Evolutionary conservation across 345 rosid genomes (phyloP), one percentile per base, ranked within the genome.

Genomic region (Atalantia buxifolia): DNA sequence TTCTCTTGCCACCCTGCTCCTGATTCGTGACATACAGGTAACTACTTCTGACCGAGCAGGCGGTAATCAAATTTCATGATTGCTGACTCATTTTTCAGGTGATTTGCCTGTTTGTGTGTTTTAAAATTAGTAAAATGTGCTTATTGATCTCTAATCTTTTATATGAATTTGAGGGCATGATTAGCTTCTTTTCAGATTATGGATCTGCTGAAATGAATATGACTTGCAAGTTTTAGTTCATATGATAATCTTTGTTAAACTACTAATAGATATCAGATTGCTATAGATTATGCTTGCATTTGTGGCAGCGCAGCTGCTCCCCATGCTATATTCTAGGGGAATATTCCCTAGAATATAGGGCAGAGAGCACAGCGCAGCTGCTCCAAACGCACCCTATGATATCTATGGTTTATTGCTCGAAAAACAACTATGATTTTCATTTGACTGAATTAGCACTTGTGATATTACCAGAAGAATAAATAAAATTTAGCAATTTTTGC

Each of bases 1-100:
- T 63, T 94, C 97, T 81, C 97, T 94, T 60, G 97, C 97, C 70
- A 94, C 97, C 69, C 98, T 94, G 86, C 97, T 93, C 74, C 95
- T 94, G 82, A 94, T 94, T 76, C 97, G 97, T 59, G 97, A 91
- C 82, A 94, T 94, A 88, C 98, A 94, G 93, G 98, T 90, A 78
- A 70, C 16, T 71, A 12, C 69, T 75, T 65, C 66, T 76, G n/a
- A 33, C 30, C 69, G 19, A 38, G 70, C 21, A 33, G 27, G 27
- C 36, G 5, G 42, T 76, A 70, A 36, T 42, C 35, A 25, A 33
- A 72, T 48, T 57, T 63, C 36, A 19, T 42, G 14, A 72, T 55
- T 61, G 24, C 50, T 30, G 48, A 4, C 61, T 16, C 42, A 40
- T 40, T 38, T 36, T 74, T 74, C 4, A 9, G 5, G 30, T 38